Evolutionary conservation across 2,329 filamentous ascomycete species (phyloP).

Genomic region (Alternaria panax): DNA sequence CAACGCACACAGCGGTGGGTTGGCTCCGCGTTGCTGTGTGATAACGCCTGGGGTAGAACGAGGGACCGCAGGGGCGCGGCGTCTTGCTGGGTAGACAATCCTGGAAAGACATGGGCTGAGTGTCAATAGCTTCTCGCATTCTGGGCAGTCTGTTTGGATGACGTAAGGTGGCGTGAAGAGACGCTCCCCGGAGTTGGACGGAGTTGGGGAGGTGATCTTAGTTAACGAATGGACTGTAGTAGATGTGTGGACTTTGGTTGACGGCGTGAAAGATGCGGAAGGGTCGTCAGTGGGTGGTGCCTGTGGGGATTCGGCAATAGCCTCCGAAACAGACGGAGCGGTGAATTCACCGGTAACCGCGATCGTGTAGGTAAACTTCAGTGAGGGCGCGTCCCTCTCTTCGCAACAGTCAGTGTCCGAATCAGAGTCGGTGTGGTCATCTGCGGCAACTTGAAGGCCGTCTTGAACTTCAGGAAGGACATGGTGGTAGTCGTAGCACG

Average conservation of each 20-base stretch:
- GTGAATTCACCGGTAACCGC: background rate
- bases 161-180: background rate
- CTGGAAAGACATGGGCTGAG: conserved; percentile 12
- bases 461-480: background rate
- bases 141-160: background rate
- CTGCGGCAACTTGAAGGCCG: background rate
- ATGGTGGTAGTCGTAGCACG: conserved; percentile 19
- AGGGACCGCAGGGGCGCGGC: background rate
- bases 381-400: background rate
- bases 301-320: background rate
- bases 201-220: background rate
- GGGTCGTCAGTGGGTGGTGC: background rate
- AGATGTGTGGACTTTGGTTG: background rate
- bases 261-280: background rate
- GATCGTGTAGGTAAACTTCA: conserved; percentile 1
- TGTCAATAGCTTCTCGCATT: background rate
- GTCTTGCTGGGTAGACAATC: conserved; percentile 8
- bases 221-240: background rate
- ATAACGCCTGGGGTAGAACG: background rate
- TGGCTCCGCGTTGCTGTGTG: background rate
- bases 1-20: conserved; percentile 4
- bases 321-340: background rate
- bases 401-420: background rate
- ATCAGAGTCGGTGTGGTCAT: background rate
- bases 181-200: background rate